phyloP scores from a whole-genome alignment of 495 filamentous ascomycete species.

The Elasticomyces elasticus region DNA sequence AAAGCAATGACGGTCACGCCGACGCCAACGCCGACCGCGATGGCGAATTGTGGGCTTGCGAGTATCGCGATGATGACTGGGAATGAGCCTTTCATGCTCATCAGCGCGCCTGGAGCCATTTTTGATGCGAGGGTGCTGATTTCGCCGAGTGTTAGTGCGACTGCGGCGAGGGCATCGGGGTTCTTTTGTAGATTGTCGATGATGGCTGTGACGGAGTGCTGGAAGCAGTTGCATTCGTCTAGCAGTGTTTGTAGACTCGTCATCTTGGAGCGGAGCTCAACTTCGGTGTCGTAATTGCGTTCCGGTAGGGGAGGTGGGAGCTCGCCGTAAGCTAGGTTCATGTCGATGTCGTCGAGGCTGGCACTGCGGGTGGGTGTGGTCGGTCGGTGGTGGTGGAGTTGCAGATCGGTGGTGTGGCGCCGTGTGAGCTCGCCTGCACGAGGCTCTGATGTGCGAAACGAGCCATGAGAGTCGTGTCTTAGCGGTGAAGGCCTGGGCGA shows the following conservation, averaged over 20 bases:
- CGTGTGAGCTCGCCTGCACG: conserved; percentile 25
- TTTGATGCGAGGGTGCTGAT: conserved; percentile 72
- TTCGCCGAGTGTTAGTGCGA: conserved; percentile 85
- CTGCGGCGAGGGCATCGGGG: conserved; percentile 87
- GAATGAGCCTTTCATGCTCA: conserved; percentile 62
- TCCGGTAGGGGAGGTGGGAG: conserved; percentile 45
- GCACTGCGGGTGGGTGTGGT: conserved; percentile 25
- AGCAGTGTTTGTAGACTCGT: conserved; percentile 59
- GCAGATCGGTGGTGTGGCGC: conserved; percentile 26
- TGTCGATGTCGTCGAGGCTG: conserved; percentile 61
- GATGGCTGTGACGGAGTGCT: conserved; percentile 70
- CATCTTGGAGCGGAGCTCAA: conserved; percentile 55
- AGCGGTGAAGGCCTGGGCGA: conserved; percentile 23
- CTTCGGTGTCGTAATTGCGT: conserved; percentile 38
- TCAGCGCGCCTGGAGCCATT: conserved; percentile 71
- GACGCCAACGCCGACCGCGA: conserved; percentile 78
- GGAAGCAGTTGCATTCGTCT: conserved; percentile 77
- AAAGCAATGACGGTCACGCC: conserved; percentile 89
- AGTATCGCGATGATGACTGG: conserved; percentile 83
- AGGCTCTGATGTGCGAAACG: conserved; percentile 5
- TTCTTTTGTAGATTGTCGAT: conserved; percentile 83
- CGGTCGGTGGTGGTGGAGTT: neutral
- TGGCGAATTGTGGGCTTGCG: conserved; percentile 80
- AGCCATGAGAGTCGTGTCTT: conserved; percentile 7
- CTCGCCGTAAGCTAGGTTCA: conserved; percentile 78